Conservation (phyloP, 192 early-diverging fungal species). For the Coemansia sp. region DNA sequence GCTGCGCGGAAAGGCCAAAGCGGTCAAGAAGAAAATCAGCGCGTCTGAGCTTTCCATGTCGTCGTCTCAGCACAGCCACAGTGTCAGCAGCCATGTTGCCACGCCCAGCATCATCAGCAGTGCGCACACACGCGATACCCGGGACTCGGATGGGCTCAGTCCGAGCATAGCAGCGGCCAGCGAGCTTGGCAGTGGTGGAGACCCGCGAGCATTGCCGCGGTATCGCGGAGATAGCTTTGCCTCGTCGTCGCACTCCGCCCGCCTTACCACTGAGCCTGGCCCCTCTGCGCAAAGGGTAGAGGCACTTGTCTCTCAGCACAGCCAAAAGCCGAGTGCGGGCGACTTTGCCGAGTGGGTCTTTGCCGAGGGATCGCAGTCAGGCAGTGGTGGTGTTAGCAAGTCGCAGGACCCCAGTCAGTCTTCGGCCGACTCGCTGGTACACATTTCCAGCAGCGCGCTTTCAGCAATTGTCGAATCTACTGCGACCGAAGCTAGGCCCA, state of each 20-base stretch:
- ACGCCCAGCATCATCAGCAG: constrained; percentile 21
- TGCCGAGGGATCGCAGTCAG: constrained; percentile 30
- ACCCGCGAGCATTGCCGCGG: not conserved
- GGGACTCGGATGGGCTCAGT: constrained; percentile 16
- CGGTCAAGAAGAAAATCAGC: constrained; percentile 26
- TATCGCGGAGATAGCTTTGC: constrained; percentile 21
- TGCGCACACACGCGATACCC: constrained; percentile 15
- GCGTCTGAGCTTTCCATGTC: constrained; percentile 12
- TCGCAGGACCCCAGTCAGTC: constrained; percentile 7
- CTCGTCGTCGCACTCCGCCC: constrained; percentile 13
- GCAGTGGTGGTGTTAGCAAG: constrained; percentile 4
- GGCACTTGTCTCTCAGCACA: not conserved
- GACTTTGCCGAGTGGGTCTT: constrained; percentile 54
- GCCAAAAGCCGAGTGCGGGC: constrained; percentile 15
- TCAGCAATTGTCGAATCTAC: constrained; percentile 22
- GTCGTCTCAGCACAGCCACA: constrained; percentile 29
- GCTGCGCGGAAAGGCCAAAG: constrained; percentile 41
- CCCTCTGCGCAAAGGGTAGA: not conserved
- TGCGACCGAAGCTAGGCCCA: not conserved
- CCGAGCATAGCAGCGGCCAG: not conserved
- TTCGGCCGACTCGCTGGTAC: constrained; percentile 41
- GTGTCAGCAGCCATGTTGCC: constrained; percentile 21
- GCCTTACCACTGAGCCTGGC: not conserved
- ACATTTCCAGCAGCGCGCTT: constrained; percentile 15
- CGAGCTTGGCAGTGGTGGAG: not conserved